phyloP scores from a whole-genome alignment of 768 basidiomycete species.

The Tephrocybe sp. region DNA sequence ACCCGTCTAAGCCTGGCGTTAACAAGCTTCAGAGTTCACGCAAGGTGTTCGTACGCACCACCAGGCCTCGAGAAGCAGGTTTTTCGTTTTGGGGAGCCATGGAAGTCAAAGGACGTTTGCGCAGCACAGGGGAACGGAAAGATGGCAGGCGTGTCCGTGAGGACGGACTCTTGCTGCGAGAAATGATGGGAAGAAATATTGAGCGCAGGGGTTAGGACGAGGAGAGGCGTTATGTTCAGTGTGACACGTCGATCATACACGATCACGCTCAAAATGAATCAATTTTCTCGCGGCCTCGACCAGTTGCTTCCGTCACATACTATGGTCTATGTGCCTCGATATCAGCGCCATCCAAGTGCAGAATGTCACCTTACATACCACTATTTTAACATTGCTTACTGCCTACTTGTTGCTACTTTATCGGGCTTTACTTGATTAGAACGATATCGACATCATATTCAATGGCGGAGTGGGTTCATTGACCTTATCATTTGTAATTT shows the following conservation, averaged over 20 bases:
- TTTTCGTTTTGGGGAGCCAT: constrained; percentile 28
- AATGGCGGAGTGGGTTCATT: too few relatives aligned
- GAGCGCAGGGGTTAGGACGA: constrained; percentile 1
- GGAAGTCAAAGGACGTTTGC: constrained; percentile 9
- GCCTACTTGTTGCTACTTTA: too few relatives aligned
- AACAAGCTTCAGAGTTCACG: neutral
- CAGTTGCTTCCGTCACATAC: too few relatives aligned
- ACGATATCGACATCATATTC: too few relatives aligned
- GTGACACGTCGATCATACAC: neutral
- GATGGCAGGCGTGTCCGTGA: constrained; percentile 12
- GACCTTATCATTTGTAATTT: too few relatives aligned
- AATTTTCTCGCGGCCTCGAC: neutral
- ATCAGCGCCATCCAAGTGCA: too few relatives aligned
- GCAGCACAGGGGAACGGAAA: constrained; percentile 7
- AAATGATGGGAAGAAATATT: constrained; percentile 9
- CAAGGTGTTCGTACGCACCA: constrained; percentile 29
- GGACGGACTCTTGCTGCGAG: constrained; percentile 11
- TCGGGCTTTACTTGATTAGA: too few relatives aligned
- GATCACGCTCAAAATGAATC: neutral
- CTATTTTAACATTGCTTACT: too few relatives aligned
- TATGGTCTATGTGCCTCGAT: too few relatives aligned
- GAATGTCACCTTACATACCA: too few relatives aligned
- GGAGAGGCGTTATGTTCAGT: neutral
- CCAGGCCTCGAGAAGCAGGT: constrained; percentile 40
- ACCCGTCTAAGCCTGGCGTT: constrained; percentile 42